Evolutionary conservation across 2,329 filamentous ascomycete species (phyloP), one percentile per base, ranked within the genome.

Genomic region (Ilyonectria sp.): DNA sequence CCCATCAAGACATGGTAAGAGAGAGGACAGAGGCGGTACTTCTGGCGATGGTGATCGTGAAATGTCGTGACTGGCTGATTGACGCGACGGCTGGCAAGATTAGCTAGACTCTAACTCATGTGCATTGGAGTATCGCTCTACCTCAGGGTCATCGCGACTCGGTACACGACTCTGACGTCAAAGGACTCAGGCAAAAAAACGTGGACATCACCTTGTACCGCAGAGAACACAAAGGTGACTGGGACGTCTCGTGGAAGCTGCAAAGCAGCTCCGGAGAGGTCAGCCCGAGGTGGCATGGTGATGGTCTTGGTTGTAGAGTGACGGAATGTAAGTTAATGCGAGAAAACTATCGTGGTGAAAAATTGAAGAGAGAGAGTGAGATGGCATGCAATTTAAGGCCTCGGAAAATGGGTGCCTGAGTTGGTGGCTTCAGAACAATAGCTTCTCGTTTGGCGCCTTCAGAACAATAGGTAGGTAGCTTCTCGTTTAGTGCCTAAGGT

Each of bases 11-110:
- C 46, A 10, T 68, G 74, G 3, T 57, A 40, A 8, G 70, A 69
- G 4, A 75, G 50, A 1, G 76, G 76, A 31, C 76, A 78, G 17
- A 78, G 60, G 13, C 76, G 68, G 58, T 74, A 78, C 33, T 75
- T 77, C 37, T 70, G 56, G 40, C 71, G 65, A 17, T 46, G 52
- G 10, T 52, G 29, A 33, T 78, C 74, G 49, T 75, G 71, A 50
- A 74, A 78, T 1, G 76, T 73, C 23, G 69, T 72, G 8, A 78
- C 72, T 9, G 74, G 74, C 43, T 78, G 71, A 40, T 75, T 68
- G 10, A 77, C 63, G 29, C 67, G 68, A 17, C 65, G 70, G 29
- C 74, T 78, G 19, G 1, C 26, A 23, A 19, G 26, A 13, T 70
- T 46, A 67, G 66, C 23, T 21, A n/a, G 15, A 7, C 9, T 60